Evolutionary conservation across 805 yeast genomes (phyloP).

Genomic region (Candida dajiaensis): DNA sequence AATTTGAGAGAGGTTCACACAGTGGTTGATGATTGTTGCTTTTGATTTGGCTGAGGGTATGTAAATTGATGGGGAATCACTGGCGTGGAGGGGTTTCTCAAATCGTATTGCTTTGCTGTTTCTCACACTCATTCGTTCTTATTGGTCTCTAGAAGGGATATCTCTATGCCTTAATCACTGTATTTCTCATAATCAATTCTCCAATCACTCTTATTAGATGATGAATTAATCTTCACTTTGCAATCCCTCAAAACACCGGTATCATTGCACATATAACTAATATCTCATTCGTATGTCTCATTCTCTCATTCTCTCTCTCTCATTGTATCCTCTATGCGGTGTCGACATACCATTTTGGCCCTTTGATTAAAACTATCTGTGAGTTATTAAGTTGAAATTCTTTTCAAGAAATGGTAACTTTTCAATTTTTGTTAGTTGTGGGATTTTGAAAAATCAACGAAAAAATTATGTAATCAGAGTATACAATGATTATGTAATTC

Average conservation of each 20-base stretch:
- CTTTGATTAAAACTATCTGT: conserved; percentile 6
- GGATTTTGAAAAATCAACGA: neutral
- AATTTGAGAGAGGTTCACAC: neutral
- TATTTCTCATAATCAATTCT: too few relatives aligned
- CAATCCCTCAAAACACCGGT: neutral
- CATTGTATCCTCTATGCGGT: neutral
- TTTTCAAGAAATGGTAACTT: conserved; percentile 2
- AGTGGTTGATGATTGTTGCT: neutral
- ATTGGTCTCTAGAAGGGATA: too few relatives aligned
- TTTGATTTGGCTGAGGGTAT: neutral
- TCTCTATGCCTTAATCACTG: too few relatives aligned
- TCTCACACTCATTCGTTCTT: too few relatives aligned
- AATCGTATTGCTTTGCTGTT: too few relatives aligned
- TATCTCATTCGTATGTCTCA: neutral
- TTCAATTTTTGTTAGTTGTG: neutral
- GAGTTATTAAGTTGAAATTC: neutral
- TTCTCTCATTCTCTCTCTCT: neutral
- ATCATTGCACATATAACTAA: too few relatives aligned
- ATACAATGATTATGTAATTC: conserved; percentile 1
- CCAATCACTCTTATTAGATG: too few relatives aligned
- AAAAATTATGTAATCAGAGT: conserved; percentile 1
- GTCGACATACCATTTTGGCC: conserved; percentile 16
- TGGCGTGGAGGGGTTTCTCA: too few relatives aligned
- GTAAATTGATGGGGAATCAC: too few relatives aligned
- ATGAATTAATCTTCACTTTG: too few relatives aligned